These are phyloP conservation scores for Odonthalia washingtoniensis DNA, from an alignment of 31 red algal genomes.

Conservation along the genomic window DNA sequence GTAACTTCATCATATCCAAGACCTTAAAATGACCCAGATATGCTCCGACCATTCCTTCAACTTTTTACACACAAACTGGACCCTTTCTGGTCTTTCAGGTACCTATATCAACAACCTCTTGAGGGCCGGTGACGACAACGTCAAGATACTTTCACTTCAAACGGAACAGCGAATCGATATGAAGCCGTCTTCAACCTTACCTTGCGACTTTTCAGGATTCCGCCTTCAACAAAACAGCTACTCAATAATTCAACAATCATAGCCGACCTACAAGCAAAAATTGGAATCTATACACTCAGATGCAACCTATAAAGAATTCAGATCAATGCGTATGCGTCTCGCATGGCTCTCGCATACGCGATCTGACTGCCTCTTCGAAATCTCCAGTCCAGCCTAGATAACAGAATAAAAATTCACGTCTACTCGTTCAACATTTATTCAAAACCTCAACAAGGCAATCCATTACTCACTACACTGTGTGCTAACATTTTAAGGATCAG, in stretches of 20 bases:
- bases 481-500: background rate
- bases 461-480: background rate
- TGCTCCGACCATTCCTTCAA: constrained; percentile 53
- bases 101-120: constrained; percentile 41
- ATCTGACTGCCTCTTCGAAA: constrained; percentile 34
- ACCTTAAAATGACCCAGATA: constrained; percentile 14
- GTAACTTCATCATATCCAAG: constrained; percentile 22
- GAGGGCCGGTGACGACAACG: background rate
- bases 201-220: too few relatives aligned
- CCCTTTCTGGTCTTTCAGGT: constrained; percentile 18
- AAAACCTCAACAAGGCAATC: constrained; percentile 28
- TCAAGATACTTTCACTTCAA: background rate
- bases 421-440: background rate
- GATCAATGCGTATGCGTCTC: too few relatives aligned
- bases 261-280: constrained; percentile 8
- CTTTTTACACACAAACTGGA: background rate
- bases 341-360: too few relatives aligned
- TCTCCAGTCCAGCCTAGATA: constrained; percentile 30
- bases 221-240: background rate
- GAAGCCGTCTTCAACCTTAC: background rate
- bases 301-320: too few relatives aligned
- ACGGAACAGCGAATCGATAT: background rate
- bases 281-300: too few relatives aligned
- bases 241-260: constrained; percentile 19
- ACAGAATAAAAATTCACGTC: constrained; percentile 29